Conservation (phyloP, 2,329 filamentous ascomycete species). For the Neofusicoccum sp. region DNA sequence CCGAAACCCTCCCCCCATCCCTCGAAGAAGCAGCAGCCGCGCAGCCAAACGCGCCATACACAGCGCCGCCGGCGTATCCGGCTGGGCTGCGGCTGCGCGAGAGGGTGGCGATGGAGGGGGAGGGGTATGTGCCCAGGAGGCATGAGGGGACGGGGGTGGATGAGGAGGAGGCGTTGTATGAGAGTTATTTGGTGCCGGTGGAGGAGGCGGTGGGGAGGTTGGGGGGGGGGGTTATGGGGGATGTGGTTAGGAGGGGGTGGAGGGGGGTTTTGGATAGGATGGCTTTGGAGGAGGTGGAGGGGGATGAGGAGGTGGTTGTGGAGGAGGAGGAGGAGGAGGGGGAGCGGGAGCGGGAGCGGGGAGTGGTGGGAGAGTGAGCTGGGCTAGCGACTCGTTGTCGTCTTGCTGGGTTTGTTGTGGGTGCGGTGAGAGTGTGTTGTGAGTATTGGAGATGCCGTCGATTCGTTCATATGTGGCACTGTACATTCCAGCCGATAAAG, state of each 20-base stretch:
- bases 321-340: not conserved
- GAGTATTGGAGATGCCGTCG: too few relatives aligned
- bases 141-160: conserved; percentile 54
- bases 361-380: not conserved
- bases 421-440: too few relatives aligned
- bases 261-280: conserved; percentile 36
- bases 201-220: conserved; percentile 47
- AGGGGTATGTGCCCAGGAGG: conserved; percentile 48
- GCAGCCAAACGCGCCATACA: conserved; percentile 35
- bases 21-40: conserved; percentile 30
- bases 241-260: conserved; percentile 52
- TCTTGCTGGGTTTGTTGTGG: too few relatives aligned
- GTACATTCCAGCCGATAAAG: too few relatives aligned
- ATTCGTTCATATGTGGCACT: too few relatives aligned
- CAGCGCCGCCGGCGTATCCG: conserved; percentile 42
- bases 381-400: too few relatives aligned
- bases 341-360: not conserved
- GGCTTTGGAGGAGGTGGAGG: not conserved
- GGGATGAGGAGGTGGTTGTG: not conserved
- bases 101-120: conserved; percentile 42
- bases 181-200: conserved; percentile 45
- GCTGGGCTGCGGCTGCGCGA: conserved; percentile 38
- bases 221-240: conserved; percentile 43
- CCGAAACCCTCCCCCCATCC: conserved; percentile 48
- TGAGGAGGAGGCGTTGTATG: conserved; percentile 49